Conservation (phyloP, 768 basidiomycete species). For the Termitomyces sp. region DNA sequence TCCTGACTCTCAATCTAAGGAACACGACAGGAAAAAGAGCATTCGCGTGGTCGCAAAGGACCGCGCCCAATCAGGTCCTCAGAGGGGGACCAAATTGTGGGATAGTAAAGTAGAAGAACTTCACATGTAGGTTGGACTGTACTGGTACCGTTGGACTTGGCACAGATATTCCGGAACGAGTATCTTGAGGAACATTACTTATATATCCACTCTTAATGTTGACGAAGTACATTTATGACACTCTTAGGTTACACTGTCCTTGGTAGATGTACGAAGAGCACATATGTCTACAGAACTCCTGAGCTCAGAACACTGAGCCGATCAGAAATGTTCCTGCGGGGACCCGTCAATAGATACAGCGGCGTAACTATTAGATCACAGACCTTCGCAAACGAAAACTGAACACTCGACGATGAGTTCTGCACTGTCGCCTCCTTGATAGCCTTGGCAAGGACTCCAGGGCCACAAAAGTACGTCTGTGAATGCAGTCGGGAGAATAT, state of each 20-base stretch:
- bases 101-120: slow-evolving; percentile 40
- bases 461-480: slow-evolving; percentile 89
- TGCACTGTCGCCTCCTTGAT: slow-evolving; percentile 70
- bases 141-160: neutral
- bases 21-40: slow-evolving; percentile 45
- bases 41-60: slow-evolving; percentile 83
- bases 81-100: slow-evolving; percentile 39
- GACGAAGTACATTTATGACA: neutral
- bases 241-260: neutral
- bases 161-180: neutral
- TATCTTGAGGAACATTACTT: neutral
- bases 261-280: neutral
- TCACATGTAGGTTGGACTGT: slow-evolving; percentile 16
- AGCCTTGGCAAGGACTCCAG: slow-evolving; percentile 66
- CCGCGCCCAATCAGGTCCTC: slow-evolving; percentile 41
- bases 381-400: slow-evolving; percentile 83
- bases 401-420: slow-evolving; percentile 50
- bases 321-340: slow-evolving; percentile 26
- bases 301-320: neutral
- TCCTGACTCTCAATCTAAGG: slow-evolving; percentile 31
- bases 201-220: neutral
- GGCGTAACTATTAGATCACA: neutral
- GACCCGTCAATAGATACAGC: neutral
- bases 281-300: neutral
- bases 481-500: slow-evolving; percentile 12